phyloP scores from a whole-genome alignment of 1,284 basidiomycete genomes.

The Boletellus deceptivus region DNA sequence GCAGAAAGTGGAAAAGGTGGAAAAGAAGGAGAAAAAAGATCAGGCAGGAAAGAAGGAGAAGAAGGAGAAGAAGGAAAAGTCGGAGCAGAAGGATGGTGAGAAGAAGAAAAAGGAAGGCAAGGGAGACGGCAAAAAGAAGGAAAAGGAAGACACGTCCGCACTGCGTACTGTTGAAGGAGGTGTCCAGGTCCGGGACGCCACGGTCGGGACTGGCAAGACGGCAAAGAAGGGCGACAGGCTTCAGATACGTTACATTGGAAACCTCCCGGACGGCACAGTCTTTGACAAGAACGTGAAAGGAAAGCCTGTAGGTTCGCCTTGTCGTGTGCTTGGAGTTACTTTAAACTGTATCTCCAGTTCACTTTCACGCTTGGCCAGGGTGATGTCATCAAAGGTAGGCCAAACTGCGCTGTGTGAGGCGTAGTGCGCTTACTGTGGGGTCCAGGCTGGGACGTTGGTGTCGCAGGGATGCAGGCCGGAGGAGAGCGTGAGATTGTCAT shows the following conservation, averaged over 20 bases:
- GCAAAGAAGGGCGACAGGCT: constrained; percentile 87
- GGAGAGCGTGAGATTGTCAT: constrained; percentile 85
- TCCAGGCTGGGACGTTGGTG: constrained; percentile 86
- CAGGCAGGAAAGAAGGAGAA: constrained; percentile 40
- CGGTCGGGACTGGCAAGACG: constrained; percentile 74
- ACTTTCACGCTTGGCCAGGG: constrained; percentile 83
- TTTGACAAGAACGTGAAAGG: constrained; percentile 92
- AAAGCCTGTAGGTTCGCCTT: constrained; percentile 60
- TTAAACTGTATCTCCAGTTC: constrained; percentile 50
- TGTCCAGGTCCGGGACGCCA: constrained; percentile 76
- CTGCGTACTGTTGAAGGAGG: constrained; percentile 65
- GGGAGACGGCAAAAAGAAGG: constrained; percentile 38
- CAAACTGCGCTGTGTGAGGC: constrained; percentile 5
- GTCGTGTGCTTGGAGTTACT: constrained; percentile 4
- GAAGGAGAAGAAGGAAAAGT: constrained; percentile 40
- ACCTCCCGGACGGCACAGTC: constrained; percentile 79
- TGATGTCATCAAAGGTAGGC: constrained; percentile 85
- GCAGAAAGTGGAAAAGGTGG: constrained; percentile 40
- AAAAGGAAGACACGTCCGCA: constrained; percentile 40
- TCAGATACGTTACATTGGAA: constrained; percentile 89
- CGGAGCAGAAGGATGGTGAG: constrained; percentile 37
- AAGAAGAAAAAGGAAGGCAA: constrained; percentile 36
- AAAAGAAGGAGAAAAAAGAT: constrained; percentile 39
- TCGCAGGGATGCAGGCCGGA: constrained; percentile 89
- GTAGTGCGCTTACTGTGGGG: constrained; percentile 9